These are phyloP conservation scores for Cephalotrichum gorgonifer DNA, from an alignment of 2,329 filamentous ascomycete genomes.

Conservation along the genomic window DNA sequence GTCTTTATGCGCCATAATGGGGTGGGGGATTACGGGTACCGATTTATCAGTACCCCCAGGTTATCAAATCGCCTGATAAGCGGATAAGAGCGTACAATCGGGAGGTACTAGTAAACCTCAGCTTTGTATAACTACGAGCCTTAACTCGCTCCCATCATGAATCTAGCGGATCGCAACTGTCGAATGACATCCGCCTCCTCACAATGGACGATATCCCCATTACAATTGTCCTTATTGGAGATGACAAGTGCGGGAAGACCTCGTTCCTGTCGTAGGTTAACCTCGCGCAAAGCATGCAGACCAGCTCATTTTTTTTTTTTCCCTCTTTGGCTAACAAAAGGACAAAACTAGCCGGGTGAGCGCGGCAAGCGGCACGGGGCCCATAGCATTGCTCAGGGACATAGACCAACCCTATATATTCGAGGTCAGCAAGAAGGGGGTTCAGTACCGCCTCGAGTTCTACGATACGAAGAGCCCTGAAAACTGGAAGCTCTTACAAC, in stretches of 20 bases:
- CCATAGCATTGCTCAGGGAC: constrained; percentile 42
- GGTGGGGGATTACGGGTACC: not conserved
- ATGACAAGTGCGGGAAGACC: constrained; percentile 49
- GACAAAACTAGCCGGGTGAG: constrained; percentile 37
- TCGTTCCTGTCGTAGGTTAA: constrained; percentile 48
- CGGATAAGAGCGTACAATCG: not conserved
- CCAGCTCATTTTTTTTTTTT: not conserved
- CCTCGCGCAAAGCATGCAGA: not conserved
- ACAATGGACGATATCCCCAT: constrained; percentile 38
- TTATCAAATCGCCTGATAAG: not conserved
- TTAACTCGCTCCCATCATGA: not conserved
- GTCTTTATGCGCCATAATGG: not conserved
- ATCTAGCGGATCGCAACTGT: not conserved
- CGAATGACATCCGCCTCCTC: not conserved
- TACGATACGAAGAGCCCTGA: constrained; percentile 49
- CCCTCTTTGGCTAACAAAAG: not conserved
- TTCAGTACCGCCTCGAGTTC: constrained; percentile 44
- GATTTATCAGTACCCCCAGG: not conserved
- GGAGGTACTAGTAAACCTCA: not conserved
- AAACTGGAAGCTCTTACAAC: constrained; percentile 47
- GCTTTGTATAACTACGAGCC: not conserved
- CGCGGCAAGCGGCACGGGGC: constrained; percentile 26
- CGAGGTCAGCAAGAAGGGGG: constrained; percentile 31
- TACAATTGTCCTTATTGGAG: constrained; percentile 47
- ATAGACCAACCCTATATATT: constrained; percentile 52